These are phyloP conservation scores for Trametes maxima DNA, from an alignment of 768 basidiomycete genomes.

Conservation along the genomic window DNA sequence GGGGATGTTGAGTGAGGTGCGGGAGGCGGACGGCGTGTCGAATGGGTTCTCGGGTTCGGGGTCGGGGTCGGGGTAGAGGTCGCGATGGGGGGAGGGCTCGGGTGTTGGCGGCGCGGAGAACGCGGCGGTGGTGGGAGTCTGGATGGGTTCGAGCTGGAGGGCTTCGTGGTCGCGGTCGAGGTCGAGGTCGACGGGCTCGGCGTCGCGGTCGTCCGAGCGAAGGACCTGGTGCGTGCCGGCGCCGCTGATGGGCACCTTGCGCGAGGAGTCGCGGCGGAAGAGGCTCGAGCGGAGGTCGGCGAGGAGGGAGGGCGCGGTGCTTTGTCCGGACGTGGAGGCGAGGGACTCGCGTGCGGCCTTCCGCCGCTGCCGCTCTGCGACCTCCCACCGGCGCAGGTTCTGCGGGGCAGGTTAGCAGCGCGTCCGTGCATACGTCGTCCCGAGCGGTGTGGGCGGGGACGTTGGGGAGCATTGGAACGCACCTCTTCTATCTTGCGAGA, in stretches of 20 bases:
- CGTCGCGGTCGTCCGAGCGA: slow-evolving; percentile 38
- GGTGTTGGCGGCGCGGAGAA: slow-evolving; percentile 41
- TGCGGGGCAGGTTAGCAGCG: slow-evolving; percentile 31
- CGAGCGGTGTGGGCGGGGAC: no score
- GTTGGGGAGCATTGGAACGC: slow-evolving; percentile 23
- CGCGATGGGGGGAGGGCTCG: neutral
- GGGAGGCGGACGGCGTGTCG: slow-evolving; percentile 46
- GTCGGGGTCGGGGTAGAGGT: slow-evolving; percentile 22
- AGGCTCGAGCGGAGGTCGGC: slow-evolving; percentile 59
- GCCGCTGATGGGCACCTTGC: slow-evolving; percentile 32
- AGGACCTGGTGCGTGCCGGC: slow-evolving; percentile 49
- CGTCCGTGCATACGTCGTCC: no score
- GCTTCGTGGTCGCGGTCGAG: slow-evolving; percentile 43
- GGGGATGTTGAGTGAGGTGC: slow-evolving; percentile 48
- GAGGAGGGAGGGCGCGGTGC: slow-evolving; percentile 49
- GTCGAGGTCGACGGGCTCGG: slow-evolving; percentile 26
- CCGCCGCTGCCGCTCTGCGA: slow-evolving; percentile 73
- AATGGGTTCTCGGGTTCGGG: slow-evolving; percentile 41
- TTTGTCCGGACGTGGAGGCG: slow-evolving; percentile 26
- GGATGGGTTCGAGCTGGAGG: slow-evolving; percentile 58
- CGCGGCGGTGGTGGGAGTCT: slow-evolving; percentile 32
- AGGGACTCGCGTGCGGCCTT: slow-evolving; percentile 67
- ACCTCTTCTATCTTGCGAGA: slow-evolving; percentile 76
- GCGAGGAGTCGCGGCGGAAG: slow-evolving; percentile 49
- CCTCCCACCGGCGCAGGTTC: slow-evolving; percentile 80